Evolutionary conservation across 116 monocot genomes (phyloP), one percentile per base, ranked within the genome.

Genomic region (Dioscorea cayenensis): DNA sequence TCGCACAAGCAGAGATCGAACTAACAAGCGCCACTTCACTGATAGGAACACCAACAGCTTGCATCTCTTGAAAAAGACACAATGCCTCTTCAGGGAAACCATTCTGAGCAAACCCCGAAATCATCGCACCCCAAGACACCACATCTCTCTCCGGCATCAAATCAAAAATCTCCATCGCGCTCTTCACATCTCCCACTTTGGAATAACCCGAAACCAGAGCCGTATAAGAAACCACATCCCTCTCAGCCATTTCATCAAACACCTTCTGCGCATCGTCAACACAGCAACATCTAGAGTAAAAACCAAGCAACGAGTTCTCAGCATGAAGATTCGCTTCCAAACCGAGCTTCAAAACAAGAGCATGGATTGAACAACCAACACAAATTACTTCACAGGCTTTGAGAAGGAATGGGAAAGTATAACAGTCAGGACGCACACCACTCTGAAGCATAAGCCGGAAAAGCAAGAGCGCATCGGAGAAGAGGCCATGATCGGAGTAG

Each of bases 171-270:
- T 62, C 62, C 62, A 62, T 62, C 23, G 62, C 62, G 8, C 62
- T 62, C 62, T 62, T 9, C 62, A 62, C 3, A 22, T 23, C 22
- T 20, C 62, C 62, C n/a, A 20, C 62, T 20, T 62, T 62, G 10
- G 62, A 27, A 23, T 62, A 62, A 7, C 62, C 62, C 5, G 62
- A 62, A 62, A 62, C 23, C 62, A 62, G 18, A 27, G 62, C 20
- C 6, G 62, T 62, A 27, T 20, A 62, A 62, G 62, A 62, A 22
- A 62, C 25, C 20, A 62, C 3, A 27, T 62, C 62, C 25, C 62
- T 27, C n/a, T 62, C 62, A 62, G 25, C n/a, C 62, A 62, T 62
- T 62, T 62, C 62, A 27, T 62, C 62, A 27, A 62, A 62, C 62
- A 62, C 62, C 23, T 62, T 62, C 62, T 27, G 11, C 1, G 23